phyloP scores from a whole-genome alignment of 2,329 filamentous ascomycete species.

The Colletotrichum sp. region DNA sequence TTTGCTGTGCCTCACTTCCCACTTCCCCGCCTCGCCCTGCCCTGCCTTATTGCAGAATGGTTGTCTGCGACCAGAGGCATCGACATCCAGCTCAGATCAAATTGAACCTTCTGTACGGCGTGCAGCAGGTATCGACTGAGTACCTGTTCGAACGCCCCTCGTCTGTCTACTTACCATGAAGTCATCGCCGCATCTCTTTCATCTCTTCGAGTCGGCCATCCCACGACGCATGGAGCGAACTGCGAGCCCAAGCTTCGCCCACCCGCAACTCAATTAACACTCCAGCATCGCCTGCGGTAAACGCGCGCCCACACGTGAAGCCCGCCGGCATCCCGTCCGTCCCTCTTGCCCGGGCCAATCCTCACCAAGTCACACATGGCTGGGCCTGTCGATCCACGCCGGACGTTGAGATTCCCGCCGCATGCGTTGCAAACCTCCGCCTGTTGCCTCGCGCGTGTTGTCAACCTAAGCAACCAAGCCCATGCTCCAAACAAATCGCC shows the following conservation, averaged over 20 bases:
- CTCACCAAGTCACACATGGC: not conserved
- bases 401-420: not conserved
- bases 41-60: not conserved
- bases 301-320: not conserved
- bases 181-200: not conserved
- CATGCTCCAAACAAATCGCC: not conserved
- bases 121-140: too few relatives aligned
- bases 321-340: not conserved
- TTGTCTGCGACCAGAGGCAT: not conserved
- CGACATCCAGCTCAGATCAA: not conserved
- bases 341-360: not conserved
- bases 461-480: not conserved
- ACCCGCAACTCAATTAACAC: not conserved
- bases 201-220: not conserved
- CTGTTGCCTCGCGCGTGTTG: not conserved
- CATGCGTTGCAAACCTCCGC: not conserved
- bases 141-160: not conserved
- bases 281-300: not conserved
- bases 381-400: conserved; percentile 9
- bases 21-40: not conserved
- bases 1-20: not conserved
- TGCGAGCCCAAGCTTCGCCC: not conserved
- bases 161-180: not conserved
- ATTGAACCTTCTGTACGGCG: not conserved
- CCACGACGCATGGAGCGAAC: not conserved